These are phyloP conservation scores for Malus sieversii DNA, from an alignment of 306 rosid genomes.

Conservation along the genomic window DNA sequence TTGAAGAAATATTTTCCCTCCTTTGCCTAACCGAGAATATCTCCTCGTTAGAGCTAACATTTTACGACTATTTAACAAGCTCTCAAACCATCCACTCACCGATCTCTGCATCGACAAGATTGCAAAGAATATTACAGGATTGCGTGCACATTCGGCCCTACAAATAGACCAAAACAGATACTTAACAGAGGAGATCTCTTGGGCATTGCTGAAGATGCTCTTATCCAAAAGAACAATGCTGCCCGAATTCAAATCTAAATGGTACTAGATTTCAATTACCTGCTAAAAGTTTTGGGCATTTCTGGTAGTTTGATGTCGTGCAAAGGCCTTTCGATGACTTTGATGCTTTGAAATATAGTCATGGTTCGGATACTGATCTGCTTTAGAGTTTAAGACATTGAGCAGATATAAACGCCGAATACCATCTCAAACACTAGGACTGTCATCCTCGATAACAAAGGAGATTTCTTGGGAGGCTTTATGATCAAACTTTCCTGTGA, in stretches of 20 bases:
- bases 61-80: conserved; percentile 75
- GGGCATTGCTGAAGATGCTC: background rate
- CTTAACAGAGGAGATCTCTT: background rate
- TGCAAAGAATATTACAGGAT: conserved; percentile 78
- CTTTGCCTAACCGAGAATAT: conserved; percentile 65
- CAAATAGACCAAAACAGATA: conserved; percentile 11
- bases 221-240: background rate
- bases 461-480: conserved; percentile 75
- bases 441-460: conserved; percentile 47
- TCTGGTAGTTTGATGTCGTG: conserved; percentile 20
- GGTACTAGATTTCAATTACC: conserved; percentile 38
- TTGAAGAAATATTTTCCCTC: conserved; percentile 58
- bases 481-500: conserved; percentile 60
- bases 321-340: conserved; percentile 37
- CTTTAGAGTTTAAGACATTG: conserved; percentile 41
- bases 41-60: conserved; percentile 91
- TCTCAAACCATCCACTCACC: conserved; percentile 97
- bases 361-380: conserved; percentile 50
- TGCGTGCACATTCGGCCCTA: conserved; percentile 71
- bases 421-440: conserved; percentile 62
- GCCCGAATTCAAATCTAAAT: background rate
- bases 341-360: conserved; percentile 34
- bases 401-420: conserved; percentile 59
- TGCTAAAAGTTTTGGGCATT: conserved; percentile 70
- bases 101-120: conserved; percentile 90